Percentiles rank a stretch among this genome's conserved stretches.
phyloP scores from a whole-genome alignment of 305 asterid species.

The Nicotiana rustica region DNA sequence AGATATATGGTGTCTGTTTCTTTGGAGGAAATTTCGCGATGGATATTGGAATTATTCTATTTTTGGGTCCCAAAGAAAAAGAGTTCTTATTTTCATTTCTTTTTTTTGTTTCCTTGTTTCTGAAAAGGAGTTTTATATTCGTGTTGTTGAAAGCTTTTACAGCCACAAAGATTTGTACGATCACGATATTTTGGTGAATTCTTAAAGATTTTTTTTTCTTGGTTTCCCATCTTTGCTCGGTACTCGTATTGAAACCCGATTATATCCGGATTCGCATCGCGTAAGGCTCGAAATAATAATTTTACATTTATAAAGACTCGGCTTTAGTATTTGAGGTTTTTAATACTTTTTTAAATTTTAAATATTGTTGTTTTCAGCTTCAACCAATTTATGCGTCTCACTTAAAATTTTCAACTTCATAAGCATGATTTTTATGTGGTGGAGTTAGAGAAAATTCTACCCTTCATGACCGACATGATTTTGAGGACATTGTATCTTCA shows the following conservation, averaged over 20 bases:
- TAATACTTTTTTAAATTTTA: background rate
- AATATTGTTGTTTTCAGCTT: background rate
- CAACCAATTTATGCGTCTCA: too few species aligned
- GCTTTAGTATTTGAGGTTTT: too few species aligned
- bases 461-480: too few species aligned
- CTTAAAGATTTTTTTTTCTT: background rate
- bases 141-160: background rate
- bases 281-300: background rate
- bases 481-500: background rate
- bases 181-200: background rate
- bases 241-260: too few species aligned
- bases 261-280: too few species aligned
- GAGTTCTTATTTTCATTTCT: too few species aligned
- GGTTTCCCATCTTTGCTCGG: too few species aligned
- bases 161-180: background rate
- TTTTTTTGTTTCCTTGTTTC: background rate
- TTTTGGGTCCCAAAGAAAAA: background rate
- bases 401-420: background rate
- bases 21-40: background rate
- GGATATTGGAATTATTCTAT: background rate
- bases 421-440: too few species aligned
- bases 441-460: too few species aligned
- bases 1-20: conserved; percentile 12
- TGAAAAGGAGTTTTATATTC: background rate
- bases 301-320: too few species aligned